Base-by-base conservation (phyloP, 2,329 filamentous ascomycete genomes). In the Dothideomycetes sp. region DNA sequence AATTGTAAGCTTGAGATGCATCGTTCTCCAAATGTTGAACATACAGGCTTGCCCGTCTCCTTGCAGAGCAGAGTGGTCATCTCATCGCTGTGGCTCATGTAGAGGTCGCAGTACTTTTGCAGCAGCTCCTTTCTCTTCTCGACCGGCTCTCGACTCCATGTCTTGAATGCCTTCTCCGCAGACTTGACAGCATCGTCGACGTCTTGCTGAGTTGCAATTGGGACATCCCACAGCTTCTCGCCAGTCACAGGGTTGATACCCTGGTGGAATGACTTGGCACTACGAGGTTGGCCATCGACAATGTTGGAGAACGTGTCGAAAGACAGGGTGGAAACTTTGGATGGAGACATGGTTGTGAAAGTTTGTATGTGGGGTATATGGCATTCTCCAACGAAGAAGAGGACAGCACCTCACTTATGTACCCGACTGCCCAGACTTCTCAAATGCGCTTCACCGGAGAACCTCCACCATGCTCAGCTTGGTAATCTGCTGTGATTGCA, bases 331-430 rank as follows among this genome's bases (percentile, higher is more conserved):
- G 57, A 56, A 14, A 63, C 56, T 46, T 66, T 66, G 44, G 58
- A 60, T 24, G 64, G 63, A 57, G 64, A 65, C 65, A 67, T 68
- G 47, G 38, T 62, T 27, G 22, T 27, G 22, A n/a, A n/a, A n/a
- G n/a, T n/a, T n/a, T n/a, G n/a, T n/a, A n/a, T n/a, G n/a, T n/a
- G n/a, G n/a, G n/a, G n/a, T n/a, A n/a, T n/a, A n/a, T n/a, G n/a
- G n/a, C n/a, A n/a, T n/a, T n/a, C n/a, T n/a, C n/a, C n/a, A n/a
- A n/a, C n/a, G n/a, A n/a, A n/a, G n/a, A n/a, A n/a, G n/a, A n/a
- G n/a, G n/a, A n/a, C n/a, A n/a, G n/a, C n/a, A n/a, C n/a, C n/a
- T n/a, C n/a, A n/a, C n/a, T n/a, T n/a, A n/a, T n/a, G n/a, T n/a
- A n/a, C n/a, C n/a, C n/a, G n/a, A n/a, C n/a, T n/a, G n/a, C n/a